A percentile compares a stretch with the other conserved stretches of the same genome.
Conservation (phyloP, 352 stramenopile species). For the Phytophthora pluvialis region DNA sequence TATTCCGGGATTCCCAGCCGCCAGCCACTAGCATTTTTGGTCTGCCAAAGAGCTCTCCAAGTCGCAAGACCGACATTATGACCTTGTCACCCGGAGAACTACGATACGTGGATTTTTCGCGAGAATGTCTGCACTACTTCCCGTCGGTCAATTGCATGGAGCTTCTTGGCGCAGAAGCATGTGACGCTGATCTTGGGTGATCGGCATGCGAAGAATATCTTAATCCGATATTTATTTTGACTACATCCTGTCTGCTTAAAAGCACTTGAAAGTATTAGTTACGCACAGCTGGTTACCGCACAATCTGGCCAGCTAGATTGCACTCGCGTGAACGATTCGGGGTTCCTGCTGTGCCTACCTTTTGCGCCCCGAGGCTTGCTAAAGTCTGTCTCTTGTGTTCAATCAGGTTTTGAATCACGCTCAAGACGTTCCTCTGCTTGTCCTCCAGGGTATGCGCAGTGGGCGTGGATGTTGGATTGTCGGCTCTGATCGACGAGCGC, state of each 20-base stretch:
- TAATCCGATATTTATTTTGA: conserved; percentile 42
- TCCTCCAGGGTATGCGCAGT: conserved; percentile 38
- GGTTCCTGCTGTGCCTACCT: conserved; percentile 6
- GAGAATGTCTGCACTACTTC: conserved; percentile 76
- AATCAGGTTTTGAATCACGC: conserved; percentile 80
- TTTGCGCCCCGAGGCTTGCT: conserved; percentile 49
- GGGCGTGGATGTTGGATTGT: not conserved
- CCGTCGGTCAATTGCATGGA: conserved; percentile 82
- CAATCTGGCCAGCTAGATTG: conserved; percentile 29
- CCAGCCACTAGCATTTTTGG: conserved; percentile 40
- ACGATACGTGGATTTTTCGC: conserved; percentile 52
- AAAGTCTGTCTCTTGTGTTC: conserved; percentile 80
- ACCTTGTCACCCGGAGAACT: conserved; percentile 50
- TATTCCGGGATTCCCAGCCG: conserved; percentile 29
- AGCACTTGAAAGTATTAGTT: not conserved
- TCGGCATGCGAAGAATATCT: conserved; percentile 13
- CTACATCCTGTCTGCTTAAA: conserved; percentile 2
- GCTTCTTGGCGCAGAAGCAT: conserved; percentile 60
- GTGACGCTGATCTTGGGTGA: conserved; percentile 59
- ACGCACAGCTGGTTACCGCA: conserved; percentile 14
- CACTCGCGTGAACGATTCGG: conserved; percentile 25
- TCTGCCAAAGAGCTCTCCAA: conserved; percentile 16
- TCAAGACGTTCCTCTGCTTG: conserved; percentile 74
- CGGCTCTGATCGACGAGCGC: conserved; percentile 7
- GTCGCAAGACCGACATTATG: conserved; percentile 13